Evolutionary conservation across 805 yeast genomes (phyloP), one percentile per base, ranked within the genome.

Genomic region (Peterozyma xylosa): DNA sequence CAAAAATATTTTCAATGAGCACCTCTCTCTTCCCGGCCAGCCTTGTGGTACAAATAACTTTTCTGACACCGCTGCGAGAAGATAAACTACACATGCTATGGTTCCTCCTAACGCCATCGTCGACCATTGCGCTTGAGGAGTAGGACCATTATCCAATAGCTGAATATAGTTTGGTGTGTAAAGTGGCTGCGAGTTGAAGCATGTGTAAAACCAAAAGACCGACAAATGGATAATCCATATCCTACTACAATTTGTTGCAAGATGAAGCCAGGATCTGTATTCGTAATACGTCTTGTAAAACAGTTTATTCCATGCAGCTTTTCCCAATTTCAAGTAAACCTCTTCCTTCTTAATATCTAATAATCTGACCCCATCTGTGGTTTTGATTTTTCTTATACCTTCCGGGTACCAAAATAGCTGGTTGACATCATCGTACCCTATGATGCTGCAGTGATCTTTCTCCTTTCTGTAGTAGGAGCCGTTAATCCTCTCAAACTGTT

Each of bases 401-500:
- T 63, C 53, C 2, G 62, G 58, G 46, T 64, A 66, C 80, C 80
- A 75, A 46, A 75, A 75, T 15, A 68, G 58, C 49, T 72, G 80
- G 50, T 75, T 74, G 34, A 73, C 57, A 50, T 75, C 80, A 53
- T 75, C 80, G 51, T 83, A 60, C 49, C 86, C 74, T 59, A 80
- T 56, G 57, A 80, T 68, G 51, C 74, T 58, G 59, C 70, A 58
- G 68, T 80, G 93, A 63, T 87, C 93, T 52, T 73, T 73, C 54
- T 80, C 89, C 48, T 80, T 76, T 61, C 80, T 76, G 33, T 72
- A 69, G 64, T 73, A 78, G 42, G 64, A 66, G 3, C 82, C 86
- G 38, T 78, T 75, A 21, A 63, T 46, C 16, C 50, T 52, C 45
- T 58, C 57, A 58, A 76, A 82, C 29, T 80, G 83, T 64, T 88